Conservation (phyloP, 805 yeast genomes). For the Starmera quercuum region DNA sequence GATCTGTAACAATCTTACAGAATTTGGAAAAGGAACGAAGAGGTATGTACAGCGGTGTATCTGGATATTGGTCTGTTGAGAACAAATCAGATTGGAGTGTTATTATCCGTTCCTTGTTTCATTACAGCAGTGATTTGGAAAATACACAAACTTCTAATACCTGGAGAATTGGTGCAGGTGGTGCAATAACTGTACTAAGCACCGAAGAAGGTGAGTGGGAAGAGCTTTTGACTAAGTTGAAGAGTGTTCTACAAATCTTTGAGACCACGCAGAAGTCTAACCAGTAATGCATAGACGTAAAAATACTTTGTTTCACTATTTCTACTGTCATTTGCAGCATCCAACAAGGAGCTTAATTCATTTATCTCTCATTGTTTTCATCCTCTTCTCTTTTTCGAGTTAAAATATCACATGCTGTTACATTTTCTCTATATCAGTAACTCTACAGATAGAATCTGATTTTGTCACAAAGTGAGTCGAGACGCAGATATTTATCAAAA, state of each 20-base stretch:
- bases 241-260: constrained; percentile 56
- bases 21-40: constrained; percentile 33
- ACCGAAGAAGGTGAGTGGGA: constrained; percentile 83
- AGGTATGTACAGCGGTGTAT: constrained; percentile 90
- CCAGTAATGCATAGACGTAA: no score
- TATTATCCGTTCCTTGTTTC: constrained; percentile 75
- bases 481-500: no score
- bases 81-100: constrained; percentile 96
- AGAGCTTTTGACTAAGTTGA: constrained; percentile 77
- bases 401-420: no score
- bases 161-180: constrained; percentile 97
- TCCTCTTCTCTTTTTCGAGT: no score
- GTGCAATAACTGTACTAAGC: constrained; percentile 90
- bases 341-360: no score
- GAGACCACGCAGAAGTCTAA: no score
- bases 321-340: no score
- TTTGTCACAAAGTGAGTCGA: no score
- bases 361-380: no score
- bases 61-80: constrained; percentile 89
- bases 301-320: no score
- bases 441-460: no score
- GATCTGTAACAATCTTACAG: constrained; percentile 80
- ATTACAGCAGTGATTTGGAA: constrained; percentile 43
- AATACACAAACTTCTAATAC: constrained; percentile 20
- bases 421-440: no score